A percentile compares a stretch with the other conserved stretches of the same genome.
Evolutionary conservation across 169 alveolate species (phyloP).

Genomic region (Plasmodium knowlesi): DNA sequence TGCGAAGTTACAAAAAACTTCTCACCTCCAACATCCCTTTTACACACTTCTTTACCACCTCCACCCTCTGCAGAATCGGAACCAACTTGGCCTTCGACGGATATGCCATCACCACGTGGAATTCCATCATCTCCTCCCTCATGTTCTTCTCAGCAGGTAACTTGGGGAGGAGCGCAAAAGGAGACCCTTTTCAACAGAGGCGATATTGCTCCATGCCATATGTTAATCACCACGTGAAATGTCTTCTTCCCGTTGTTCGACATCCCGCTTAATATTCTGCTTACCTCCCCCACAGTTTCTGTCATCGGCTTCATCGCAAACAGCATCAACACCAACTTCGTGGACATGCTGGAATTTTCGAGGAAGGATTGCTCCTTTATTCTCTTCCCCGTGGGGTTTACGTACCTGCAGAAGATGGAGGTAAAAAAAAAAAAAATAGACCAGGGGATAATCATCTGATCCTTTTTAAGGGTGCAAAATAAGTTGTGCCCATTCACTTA

Average conservation of each 20-base stretch:
- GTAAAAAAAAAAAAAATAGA: background rate
- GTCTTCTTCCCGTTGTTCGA: background rate
- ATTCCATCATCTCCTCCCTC: slow-evolving; percentile 52
- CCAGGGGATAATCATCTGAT: background rate
- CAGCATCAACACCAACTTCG: slow-evolving; percentile 27
- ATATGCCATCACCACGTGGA: slow-evolving; percentile 50
- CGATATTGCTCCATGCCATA: background rate
- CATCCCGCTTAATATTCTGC: background rate
- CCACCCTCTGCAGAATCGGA: slow-evolving; percentile 39
- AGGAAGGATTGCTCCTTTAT: slow-evolving; percentile 59
- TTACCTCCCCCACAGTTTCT: slow-evolving; percentile 8
- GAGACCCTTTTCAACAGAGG: background rate
- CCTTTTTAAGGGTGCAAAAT: background rate
- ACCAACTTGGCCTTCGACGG: slow-evolving; percentile 64
- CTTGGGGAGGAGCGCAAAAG: background rate
- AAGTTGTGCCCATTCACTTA: background rate
- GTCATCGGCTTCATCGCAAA: slow-evolving; percentile 60
- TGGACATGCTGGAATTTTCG: slow-evolving; percentile 59
- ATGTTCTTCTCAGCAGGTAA: slow-evolving; percentile 66
- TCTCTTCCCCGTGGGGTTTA: slow-evolving; percentile 67
- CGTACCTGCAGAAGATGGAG: slow-evolving; percentile 52
- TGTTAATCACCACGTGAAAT: background rate
- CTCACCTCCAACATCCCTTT: background rate
- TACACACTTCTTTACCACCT: background rate
- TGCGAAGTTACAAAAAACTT: background rate